Evolutionary conservation across 139 green algal genomes (phyloP), one percentile per base, ranked within the genome.

Genomic region (Limnomonas spitsbergensis): DNA sequence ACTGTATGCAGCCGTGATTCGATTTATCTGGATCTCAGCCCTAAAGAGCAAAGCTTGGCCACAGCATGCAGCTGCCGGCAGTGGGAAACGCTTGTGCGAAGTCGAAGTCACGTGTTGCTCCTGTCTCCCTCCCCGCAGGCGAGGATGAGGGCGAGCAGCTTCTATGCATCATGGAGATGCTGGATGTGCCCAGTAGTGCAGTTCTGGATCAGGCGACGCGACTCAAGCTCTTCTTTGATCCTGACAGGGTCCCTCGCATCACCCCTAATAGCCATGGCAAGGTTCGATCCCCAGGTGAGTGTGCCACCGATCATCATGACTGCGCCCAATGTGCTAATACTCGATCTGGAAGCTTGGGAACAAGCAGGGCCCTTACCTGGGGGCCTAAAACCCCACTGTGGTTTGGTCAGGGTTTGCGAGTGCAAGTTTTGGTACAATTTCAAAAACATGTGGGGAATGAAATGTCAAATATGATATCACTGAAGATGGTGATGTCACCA

Each of bases 61-160:
- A n/a, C n/a, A n/a, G n/a, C n/a, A n/a, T n/a, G n/a, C n/a, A n/a
- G n/a, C n/a, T n/a, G n/a, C n/a, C n/a, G n/a, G n/a, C n/a, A n/a
- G n/a, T n/a, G n/a, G n/a, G n/a, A n/a, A n/a, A n/a, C n/a, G n/a
- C n/a, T n/a, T n/a, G n/a, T n/a, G n/a, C n/a, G n/a, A n/a, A n/a
- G n/a, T n/a, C n/a, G n/a, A n/a, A n/a, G n/a, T n/a, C n/a, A n/a
- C n/a, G n/a, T n/a, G n/a, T n/a, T n/a, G n/a, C n/a, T n/a, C n/a
- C n/a, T n/a, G n/a, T n/a, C n/a, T n/a, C n/a, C n/a, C n/a, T n/a
- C n/a, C n/a, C n/a, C 20, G 47, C 56, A 70, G 56, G 68, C 35
- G 68, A 74, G 24, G 68, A 74, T 32, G 68, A 74, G 29, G 40
- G 7, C 4, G 68, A 74, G 35, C 68, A 74, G 68, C 36, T 74